A percentile compares a stretch with the other conserved stretches of the same genome.
These are phyloP conservation scores for Sanghuangporus sanghuang DNA, from an alignment of 1,284 basidiomycete species.

Conservation along the genomic window DNA sequence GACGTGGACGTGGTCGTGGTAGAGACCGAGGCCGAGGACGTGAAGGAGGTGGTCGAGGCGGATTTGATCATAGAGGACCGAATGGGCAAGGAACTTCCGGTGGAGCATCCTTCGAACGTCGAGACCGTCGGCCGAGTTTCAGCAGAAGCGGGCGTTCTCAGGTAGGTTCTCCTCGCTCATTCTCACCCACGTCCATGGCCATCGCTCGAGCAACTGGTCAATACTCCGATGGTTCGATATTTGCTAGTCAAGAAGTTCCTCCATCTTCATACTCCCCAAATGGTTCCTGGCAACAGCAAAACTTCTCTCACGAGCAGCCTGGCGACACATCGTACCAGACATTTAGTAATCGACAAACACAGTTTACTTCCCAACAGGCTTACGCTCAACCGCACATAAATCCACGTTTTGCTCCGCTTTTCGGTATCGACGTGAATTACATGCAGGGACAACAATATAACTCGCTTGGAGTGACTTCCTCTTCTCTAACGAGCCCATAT, in stretches of 20 bases:
- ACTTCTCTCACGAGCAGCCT: conserved; percentile 14
- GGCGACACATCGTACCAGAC: conserved; percentile 17
- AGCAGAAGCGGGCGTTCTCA: not conserved
- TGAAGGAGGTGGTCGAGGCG: conserved; percentile 21
- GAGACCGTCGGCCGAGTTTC: conserved; percentile 24
- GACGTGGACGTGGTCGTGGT: conserved; percentile 27
- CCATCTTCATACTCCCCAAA: conserved; percentile 11
- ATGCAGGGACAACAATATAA: conserved; percentile 8
- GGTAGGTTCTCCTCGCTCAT: conserved; percentile 7
- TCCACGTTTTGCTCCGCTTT: conserved; percentile 50
- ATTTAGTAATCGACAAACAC: conserved; percentile 20
- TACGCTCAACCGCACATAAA: conserved; percentile 78
- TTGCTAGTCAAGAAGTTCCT: conserved; percentile 12
- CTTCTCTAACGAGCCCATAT: not conserved
- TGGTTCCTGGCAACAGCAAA: conserved; percentile 14
- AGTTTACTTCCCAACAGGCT: conserved; percentile 31
- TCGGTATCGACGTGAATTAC: conserved; percentile 19
- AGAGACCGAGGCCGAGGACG: conserved; percentile 31
- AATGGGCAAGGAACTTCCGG: conserved; percentile 1
- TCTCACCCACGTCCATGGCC: conserved; percentile 43
- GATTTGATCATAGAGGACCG: conserved; percentile 11
- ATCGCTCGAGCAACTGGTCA: conserved; percentile 45
- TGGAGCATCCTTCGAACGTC: conserved; percentile 26
- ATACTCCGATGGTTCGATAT: conserved; percentile 25
- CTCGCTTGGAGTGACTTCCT: not conserved